phyloP scores from a whole-genome alignment of 805 yeast species.

The Tetrapisispora iriomotensis region DNA sequence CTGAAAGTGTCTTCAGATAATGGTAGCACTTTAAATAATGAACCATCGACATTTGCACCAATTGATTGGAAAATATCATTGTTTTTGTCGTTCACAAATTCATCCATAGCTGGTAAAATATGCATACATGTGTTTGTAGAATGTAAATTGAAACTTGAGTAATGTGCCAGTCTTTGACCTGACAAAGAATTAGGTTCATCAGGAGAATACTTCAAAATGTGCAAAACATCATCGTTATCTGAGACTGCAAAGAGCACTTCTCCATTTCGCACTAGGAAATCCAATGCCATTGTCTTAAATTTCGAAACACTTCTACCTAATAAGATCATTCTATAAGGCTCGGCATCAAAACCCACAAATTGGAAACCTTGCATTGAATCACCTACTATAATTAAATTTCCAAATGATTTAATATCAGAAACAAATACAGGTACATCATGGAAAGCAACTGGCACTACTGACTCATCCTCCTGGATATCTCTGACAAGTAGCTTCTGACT shows the following conservation, averaged over 20 bases:
- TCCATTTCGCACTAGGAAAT: slow-evolving; percentile 63
- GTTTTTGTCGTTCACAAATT: slow-evolving; percentile 11
- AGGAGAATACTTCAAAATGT: slow-evolving; percentile 79
- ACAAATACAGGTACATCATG: slow-evolving; percentile 75
- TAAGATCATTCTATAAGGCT: slow-evolving; percentile 78
- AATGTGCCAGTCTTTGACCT: slow-evolving; percentile 65
- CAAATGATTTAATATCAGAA: slow-evolving; percentile 70
- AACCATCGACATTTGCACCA: slow-evolving; percentile 74
- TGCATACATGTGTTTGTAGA: slow-evolving; percentile 47
- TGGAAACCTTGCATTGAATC: slow-evolving; percentile 66
- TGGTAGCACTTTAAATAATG: slow-evolving; percentile 64
- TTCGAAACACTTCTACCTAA: slow-evolving; percentile 64
- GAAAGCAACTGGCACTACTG: slow-evolving; percentile 89
- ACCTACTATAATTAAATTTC: slow-evolving; percentile 71
- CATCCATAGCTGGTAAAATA: slow-evolving; percentile 32
- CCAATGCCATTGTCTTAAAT: slow-evolving; percentile 48
- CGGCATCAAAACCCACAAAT: slow-evolving; percentile 86
- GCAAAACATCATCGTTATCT: slow-evolving; percentile 58
- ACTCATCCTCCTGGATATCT: slow-evolving; percentile 75
- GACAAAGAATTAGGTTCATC: slow-evolving; percentile 76
- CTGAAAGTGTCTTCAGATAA: slow-evolving; percentile 67
- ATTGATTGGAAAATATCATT: slow-evolving; percentile 43
- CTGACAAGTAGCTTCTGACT: slow-evolving; percentile 74
- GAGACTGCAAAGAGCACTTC: slow-evolving; percentile 58
- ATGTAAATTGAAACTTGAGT: slow-evolving; percentile 63